A percentile compares a stretch with the other conserved stretches of the same genome.
Conservation (phyloP, 306 rosid species). For the Ochetophila trinervis region DNA sequence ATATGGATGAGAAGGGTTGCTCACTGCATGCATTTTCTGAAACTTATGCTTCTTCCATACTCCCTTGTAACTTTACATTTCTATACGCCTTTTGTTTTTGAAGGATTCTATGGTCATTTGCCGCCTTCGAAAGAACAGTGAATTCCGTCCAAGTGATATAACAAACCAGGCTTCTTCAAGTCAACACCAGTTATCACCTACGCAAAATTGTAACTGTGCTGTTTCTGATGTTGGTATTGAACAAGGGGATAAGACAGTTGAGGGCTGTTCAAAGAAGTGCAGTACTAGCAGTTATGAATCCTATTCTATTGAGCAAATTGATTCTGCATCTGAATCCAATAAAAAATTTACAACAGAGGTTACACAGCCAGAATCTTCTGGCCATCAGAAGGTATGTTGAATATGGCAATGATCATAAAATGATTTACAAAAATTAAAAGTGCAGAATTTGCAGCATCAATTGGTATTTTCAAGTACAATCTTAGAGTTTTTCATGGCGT, state of each 20-base stretch:
- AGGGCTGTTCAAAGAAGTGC: conserved; percentile 41
- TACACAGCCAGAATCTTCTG: conserved; percentile 37
- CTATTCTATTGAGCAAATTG: conserved; percentile 64
- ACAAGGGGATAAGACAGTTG: conserved; percentile 52
- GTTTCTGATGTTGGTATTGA: conserved; percentile 39
- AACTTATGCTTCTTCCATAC: neutral
- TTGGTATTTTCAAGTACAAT: no score
- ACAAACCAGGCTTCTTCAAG: conserved; percentile 52
- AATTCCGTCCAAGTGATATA: conserved; percentile 47
- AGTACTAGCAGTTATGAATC: conserved; percentile 64
- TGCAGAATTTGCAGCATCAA: no score
- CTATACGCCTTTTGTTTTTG: neutral
- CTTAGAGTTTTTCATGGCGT: no score
- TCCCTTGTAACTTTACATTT: neutral
- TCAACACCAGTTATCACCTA: conserved; percentile 29
- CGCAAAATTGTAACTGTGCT: conserved; percentile 43
- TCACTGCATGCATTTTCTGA: neutral
- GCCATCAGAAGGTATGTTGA: conserved; percentile 38
- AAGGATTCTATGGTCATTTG: conserved; percentile 87
- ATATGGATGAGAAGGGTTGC: neutral
- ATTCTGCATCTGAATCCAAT: conserved; percentile 55
- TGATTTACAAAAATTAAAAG: no score
- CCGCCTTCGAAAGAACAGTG: conserved; percentile 75
- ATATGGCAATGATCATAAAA: no score
- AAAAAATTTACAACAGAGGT: conserved; percentile 40